Evolutionary conservation across 257 asterid genomes (phyloP), one percentile per base, ranked within the genome.

Genomic region (Primulina eburnea): DNA sequence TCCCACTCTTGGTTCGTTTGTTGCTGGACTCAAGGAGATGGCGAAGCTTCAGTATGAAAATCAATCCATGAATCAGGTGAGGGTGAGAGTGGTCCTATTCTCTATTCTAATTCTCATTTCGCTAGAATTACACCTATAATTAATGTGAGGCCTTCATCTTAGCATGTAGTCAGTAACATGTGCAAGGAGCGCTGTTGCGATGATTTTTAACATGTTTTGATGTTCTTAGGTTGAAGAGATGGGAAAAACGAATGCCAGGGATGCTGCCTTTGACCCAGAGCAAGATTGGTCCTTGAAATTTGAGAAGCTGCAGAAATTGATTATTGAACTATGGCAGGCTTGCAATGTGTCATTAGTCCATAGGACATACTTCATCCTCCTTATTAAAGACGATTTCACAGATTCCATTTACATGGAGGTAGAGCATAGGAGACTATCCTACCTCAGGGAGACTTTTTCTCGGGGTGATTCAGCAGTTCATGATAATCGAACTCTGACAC

Each of bases 11-110:
- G 93, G 92, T 70, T 85, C 96, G 60, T 94, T 91, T 75, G 96
- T 94, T 43, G 96, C 97, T n/a, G 99, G 96, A 60, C 87, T 94
- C 64, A 86, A 78, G 84, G 97, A 91, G 78, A 89, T 91, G 96
- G 97, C 96, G 9, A 85, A 86, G 83, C 87, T 75, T 71, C 95
- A 92, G 71, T 84, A 68, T 79, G 89, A 79, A 62, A 69, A 71
- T 74, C 83, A 81, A 71, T 60, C 73, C 64, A 73, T 65, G 65
- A 75, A 76, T 75, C 90, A 90, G 97, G 98, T 92, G 40, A 76
- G 80, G 97, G 98, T 92, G 40, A 76, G 80, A 75, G 26, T 32
- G 53, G 29, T 66, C 78, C 64, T 40, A n/a, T 32, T 64, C 32
- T 62, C 16, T 1, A 43, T 16, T 33, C 50, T 43, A 16, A 50